Evolutionary conservation across 192 early-diverging fungal genomes (phyloP), one percentile per base, ranked within the genome.

Genomic region (Podila epicladia): DNA sequence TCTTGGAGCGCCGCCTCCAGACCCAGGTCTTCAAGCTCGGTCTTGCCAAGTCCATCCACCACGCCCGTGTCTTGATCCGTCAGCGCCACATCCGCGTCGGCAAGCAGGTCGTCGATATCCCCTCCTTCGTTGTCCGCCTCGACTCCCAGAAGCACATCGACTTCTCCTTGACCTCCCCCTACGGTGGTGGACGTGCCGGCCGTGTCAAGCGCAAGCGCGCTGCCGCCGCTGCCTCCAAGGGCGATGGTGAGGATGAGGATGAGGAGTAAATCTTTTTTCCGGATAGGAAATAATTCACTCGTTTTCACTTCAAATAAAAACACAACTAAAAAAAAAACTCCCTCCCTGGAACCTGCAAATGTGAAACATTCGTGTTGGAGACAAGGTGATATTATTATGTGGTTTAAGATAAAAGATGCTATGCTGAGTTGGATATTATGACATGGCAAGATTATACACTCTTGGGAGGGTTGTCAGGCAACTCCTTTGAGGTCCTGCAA

Each of bases 11-110:
- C 73, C 85, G 96, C 82, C 92, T 99, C 83, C 97, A 99, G 90
- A 99, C 97, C 83, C 97, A 99, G 92, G 97, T 99, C 80, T 97
- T 97, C 93, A 96, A 97, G 92, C 87, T 94, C 74, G 96, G 96
- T 77, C 88, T 99, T 68, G 97, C 97, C 89, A 97, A 96, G 91
- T 97, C 96, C 64, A 95, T 98, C 84, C 97, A 99, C 92, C 97
- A 99, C 88, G 97, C 97, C 64, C 95, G 97, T 92, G 96, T 99
- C 74, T 89, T 97, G 85, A 98, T 99, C 87, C 93, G 94, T 71
- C 97, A 98, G 91, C 93, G 97, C 72, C 97, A 98, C 93, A 98
- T 98, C 88, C 94, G 83, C 55, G 97, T 98, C 79, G 96, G 96
- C 85, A 97, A 97, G 93, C 97, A 96, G 90, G 94, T 98, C 69